A percentile compares a stretch with the other conserved stretches of the same genome.
Conservation (phyloP, 139 green algal species). For the Auxenochlorella protothecoides region DNA sequence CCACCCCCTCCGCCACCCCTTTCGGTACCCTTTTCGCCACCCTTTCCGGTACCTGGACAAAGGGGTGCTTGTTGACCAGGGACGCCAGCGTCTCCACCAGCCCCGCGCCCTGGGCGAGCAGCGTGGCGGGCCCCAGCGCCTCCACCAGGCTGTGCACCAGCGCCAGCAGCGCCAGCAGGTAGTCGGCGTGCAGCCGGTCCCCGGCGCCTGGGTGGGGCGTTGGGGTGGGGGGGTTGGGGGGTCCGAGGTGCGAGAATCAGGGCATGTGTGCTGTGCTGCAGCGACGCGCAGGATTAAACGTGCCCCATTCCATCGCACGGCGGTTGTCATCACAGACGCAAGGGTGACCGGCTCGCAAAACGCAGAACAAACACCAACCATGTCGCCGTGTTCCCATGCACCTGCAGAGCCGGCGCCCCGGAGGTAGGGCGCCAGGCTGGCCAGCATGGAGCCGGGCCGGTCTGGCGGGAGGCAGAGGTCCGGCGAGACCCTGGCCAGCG, state of each 20-base stretch:
- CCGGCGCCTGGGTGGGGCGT: too few species aligned
- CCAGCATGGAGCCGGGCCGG: too few species aligned
- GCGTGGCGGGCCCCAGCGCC: slow-evolving; percentile 34
- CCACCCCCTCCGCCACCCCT: too few species aligned
- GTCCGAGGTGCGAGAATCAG: not conserved
- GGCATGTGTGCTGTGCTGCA: not conserved
- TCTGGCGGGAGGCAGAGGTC: too few species aligned
- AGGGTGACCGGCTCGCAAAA: too few species aligned
- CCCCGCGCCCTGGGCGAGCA: slow-evolving; percentile 45
- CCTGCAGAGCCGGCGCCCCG: too few species aligned
- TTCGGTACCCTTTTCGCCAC: too few species aligned
- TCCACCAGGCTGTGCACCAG: slow-evolving; percentile 43
- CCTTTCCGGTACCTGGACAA: slow-evolving; percentile 10
- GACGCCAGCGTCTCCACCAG: slow-evolving; percentile 37
- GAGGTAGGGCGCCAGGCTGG: too few species aligned
- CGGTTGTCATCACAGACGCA: slow-evolving; percentile 23
- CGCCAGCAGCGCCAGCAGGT: slow-evolving; percentile 68
- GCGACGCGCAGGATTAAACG: slow-evolving; percentile 1
- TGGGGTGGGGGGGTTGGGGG: not conserved
- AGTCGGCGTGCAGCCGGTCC: not conserved
- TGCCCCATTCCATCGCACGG: slow-evolving; percentile 27
- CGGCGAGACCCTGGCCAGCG: too few species aligned
- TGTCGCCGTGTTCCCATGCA: too few species aligned
- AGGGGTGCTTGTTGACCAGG: slow-evolving; percentile 42
- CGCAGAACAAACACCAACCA: too few species aligned